Base-by-base conservation (phyloP, 2,329 filamentous ascomycete genomes). In the Ophiostoma ips region DNA sequence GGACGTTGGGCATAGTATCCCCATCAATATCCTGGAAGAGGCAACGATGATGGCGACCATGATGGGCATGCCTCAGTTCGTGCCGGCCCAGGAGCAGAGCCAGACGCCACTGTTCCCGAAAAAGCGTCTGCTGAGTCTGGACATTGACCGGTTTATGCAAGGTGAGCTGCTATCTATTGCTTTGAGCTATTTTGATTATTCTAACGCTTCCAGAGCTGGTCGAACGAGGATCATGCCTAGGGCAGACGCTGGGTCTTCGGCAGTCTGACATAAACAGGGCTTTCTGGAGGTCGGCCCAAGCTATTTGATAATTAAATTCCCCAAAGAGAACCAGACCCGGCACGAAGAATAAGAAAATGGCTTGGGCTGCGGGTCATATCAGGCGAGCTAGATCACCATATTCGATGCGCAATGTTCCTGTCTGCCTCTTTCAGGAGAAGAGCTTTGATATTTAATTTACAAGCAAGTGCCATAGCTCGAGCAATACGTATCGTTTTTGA, bases 201-300 rank as follows among this genome's bases (percentile, higher is more conserved):
- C 12, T 16, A n/a, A n/a, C n/a, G 16, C 19, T 18, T 15, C n/a
- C 48, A 64, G 64, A 63, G 53, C 49, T 66, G n/a, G 56, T 57
- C 3, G 34, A 51, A 1, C 54, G 58, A 1, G 58, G 52, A 1
- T 58, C 57, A 0, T 66, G 64, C 49, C 53, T 66, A 0, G 63
- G 62, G 1, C 53, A 60, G 30, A 54, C 61, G 3, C 62, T 63
- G 2, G 63, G 62, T 0, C 60, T 64, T 47, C 58, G 58, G 13
- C 53, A 53, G 16, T 28, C 37, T 13, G 61, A 64, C 37, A 58
- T 66, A 15, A 60, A 64, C 33, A 40, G 50, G 7, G 60, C 63
- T 1, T 58, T 58, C 10, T 55, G 56, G 53, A 49, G 24, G 8
- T 48, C 55, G 5, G 45, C 40, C 4, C 38, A 10, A 5, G 28